Base-by-base conservation (phyloP, 306 rosid genomes). In the Alnus rubra region DNA sequence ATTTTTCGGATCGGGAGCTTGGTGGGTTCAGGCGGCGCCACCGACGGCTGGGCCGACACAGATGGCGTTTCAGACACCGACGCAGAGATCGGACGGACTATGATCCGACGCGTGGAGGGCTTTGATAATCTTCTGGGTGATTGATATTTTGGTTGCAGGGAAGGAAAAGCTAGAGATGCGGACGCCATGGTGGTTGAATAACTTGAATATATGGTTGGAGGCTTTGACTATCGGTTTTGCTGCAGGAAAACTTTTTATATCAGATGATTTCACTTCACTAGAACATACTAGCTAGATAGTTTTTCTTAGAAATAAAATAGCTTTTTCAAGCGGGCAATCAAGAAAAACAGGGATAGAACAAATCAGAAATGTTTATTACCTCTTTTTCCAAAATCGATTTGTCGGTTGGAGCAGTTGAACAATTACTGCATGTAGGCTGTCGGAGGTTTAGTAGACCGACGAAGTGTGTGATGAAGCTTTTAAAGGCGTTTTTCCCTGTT, bases 1-100 rank as follows among this genome's bases (percentile, higher is more conserved):
- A 95, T 83, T 69, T 82, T 70, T 13, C 89, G 85, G 8, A 91
- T 2, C 0, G 98, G 96, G 8, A 92, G 90, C 4, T 70, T 42
- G 47, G 14, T 15, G 18, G 77, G 37, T 4, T 85, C 88, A 0
- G 82, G 13, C 3, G 42, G 69, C 1, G 77, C 5, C 28, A 76
- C 33, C 2, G 84, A 83, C 1, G 84, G 84, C 1, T 85, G 80
- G 12, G 51, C 71, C 2, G 81, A 70, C 4, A 51, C 44, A 12
- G 87, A 35, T 0, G 91, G 85, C 15, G 53, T 81, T 2, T 91
- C 95, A 0, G 93, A 93, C 7, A 93, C 84, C 0, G 98, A 74
- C 4, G 89, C 86, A 56, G 70, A 59, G 81, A 89, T 75, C 2
- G 79, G 81, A 53, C 73, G 76, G 44, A 76, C 28, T 8, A 1